Evolutionary conservation across 345 rosid species (phyloP), one percentile per base, ranked within the genome.

Genomic region (Psidium guajava): DNA sequence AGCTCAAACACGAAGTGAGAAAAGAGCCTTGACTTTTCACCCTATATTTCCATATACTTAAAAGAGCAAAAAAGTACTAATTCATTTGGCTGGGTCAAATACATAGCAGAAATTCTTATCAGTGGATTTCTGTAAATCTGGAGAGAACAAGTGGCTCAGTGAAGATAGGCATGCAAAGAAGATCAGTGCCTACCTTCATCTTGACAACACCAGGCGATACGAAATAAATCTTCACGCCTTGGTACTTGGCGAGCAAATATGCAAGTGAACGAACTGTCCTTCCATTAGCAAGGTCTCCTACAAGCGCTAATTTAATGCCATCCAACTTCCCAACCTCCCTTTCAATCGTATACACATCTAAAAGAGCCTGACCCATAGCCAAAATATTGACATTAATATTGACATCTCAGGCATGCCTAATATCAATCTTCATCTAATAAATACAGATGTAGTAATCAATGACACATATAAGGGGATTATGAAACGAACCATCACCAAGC

Each of bases 221-320:
- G 82, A 97, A 94, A 87, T 93, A 96, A 85, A 96, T 92, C 91
- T 95, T 96, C 87, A 96, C 98, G 82, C 91, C 91, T 81, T 92
- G 87, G 89, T 96, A 97, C 90, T 94, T 93, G 58, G 99, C 93
- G 85, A 97, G 99, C 87, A 97, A 89, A 89, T 96, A 96, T 3
- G 98, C 98, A 80, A 97, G 98, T 0, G 99, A 97, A 13, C 98
- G 94, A 73, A 96, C 98, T 20, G 98, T 97, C 89, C 99, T 93
- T 85, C 98, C 99, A 58, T 97, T 95, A 16, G 99, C 98, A 87
- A 97, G 99, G 89, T 97, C 99, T 85, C 99, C 99, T 16, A 97
- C 99, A 84, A 97, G 93, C 36, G 94, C 99, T 25, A 96, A 98
- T 88, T 87, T 93, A 69, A 96, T 97, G 85, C 95, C 98, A 85